Base-by-base conservation (phyloP, 2,329 filamentous ascomycete species). In the Eutypella sp. region DNA sequence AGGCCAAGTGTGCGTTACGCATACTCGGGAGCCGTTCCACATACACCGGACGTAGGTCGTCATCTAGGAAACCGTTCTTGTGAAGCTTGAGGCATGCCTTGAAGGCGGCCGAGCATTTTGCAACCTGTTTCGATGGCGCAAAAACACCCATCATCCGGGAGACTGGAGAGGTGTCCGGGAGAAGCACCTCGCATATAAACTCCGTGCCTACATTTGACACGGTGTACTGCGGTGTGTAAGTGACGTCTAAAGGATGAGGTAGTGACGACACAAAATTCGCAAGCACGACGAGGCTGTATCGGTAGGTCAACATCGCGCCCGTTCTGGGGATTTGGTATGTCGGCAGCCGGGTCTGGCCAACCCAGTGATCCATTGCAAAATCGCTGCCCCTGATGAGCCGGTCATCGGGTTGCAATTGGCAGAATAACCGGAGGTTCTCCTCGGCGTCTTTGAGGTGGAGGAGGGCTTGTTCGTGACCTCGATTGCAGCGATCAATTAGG, bases 71-170 rank as follows among this genome's bases (percentile, higher is more conserved):
- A 2, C 78, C 78, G 44, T 77, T 75, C 47, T 79, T 73, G 40
- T 84, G 73, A 15, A 99, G 73, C 50, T 81, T 63, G 2, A 89
- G 62, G 58, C 91, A 96, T 42, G 86, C 81, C 58, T 90, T 81
- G 61, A 92, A 97, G 0, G 93, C 92, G 3, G 91, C 92, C 0
- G 91, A 89, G 53, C 88, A 89, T 64, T 93, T 95, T 4, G 93
- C 92, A 16, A 85, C 68, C 24, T 82, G 75, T 64, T 96, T 97
- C 47, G 76, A 87, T 7, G 72, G 63, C 45, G 84, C 80, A 0
- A 80, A 68, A 7, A 69, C 72, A 5, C 93, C 92, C 11, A 74
- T 72, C 5, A 79, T 74, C 24, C 79, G 82, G 45, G 75, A 78
- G 29, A 96, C 70, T 0, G 89, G 89, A 1, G 89, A 87, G 19